Percentiles rank a stretch among this genome's conserved stretches.
Evolutionary conservation across 2,329 filamentous ascomycete genomes (phyloP).

Genomic region (Ceratocystis lukuohia): DNA sequence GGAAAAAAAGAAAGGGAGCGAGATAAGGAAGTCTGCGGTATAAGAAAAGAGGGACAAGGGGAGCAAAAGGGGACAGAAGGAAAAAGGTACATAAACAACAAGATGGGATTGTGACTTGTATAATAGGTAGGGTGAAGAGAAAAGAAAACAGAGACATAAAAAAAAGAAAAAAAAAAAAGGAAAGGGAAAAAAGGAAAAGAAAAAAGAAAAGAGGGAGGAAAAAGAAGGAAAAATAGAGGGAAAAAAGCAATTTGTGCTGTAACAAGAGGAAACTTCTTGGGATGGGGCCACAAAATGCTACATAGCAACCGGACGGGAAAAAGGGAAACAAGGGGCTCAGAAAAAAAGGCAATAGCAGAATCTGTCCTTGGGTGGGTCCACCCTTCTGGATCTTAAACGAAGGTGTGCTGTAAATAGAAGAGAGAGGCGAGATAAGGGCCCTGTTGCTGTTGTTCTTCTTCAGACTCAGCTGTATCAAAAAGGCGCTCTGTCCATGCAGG

Average conservation of each 20-base stretch:
- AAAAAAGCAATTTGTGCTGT: conserved; percentile 5
- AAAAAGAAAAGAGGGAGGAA: conserved; percentile 12
- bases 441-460: not conserved
- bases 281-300: conserved; percentile 15
- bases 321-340: conserved; percentile 6
- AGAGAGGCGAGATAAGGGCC: not conserved
- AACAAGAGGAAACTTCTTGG: conserved; percentile 4
- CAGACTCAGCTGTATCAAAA: too few species aligned
- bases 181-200: not conserved
- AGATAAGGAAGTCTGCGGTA: not conserved
- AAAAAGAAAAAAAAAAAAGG: not conserved
- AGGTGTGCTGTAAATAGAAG: conserved; percentile 1
- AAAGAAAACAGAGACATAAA: not conserved
- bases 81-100: not conserved
- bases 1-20: not conserved
- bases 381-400: too few species aligned
- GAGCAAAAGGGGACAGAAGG: not conserved
- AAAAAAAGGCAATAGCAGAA: not conserved
- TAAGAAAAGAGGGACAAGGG: not conserved
- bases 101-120: not conserved
- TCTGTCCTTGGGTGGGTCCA: not conserved
- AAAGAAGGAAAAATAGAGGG: conserved; percentile 4
- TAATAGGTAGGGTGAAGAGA: not conserved
- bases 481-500: not conserved
- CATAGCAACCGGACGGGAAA: conserved; percentile 7